Percentiles rank a stretch among this genome's conserved stretches.
phyloP scores from a whole-genome alignment of 1,284 basidiomycete genomes.

The Cryptococcus jaspeensis region DNA sequence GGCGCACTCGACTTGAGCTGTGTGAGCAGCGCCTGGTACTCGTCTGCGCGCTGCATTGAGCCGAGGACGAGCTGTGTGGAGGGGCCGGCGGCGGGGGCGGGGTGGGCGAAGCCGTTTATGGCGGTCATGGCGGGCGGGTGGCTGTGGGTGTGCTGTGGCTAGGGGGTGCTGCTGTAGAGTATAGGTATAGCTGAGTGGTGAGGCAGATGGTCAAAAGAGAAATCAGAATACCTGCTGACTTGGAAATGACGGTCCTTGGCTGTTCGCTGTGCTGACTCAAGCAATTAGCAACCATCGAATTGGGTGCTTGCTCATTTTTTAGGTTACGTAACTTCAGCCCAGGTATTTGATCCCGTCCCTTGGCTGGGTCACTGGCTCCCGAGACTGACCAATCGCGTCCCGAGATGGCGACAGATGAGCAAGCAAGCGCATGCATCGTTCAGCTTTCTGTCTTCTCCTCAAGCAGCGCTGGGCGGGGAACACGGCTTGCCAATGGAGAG shows the following conservation, averaged over 20 bases:
- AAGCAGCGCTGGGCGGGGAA: no score
- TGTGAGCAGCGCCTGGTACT: conserved; percentile 43
- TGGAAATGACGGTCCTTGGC: no score
- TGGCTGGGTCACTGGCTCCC: no score
- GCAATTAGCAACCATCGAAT: background rate
- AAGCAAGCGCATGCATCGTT: no score
- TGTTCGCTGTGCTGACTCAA: background rate
- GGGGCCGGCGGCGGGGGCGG: conserved; percentile 6
- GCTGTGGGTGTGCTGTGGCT: no score
- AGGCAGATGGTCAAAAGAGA: background rate
- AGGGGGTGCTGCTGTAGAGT: background rate
- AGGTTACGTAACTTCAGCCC: background rate
- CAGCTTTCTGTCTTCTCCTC: no score
- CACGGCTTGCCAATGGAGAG: no score
- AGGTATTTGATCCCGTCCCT: no score
- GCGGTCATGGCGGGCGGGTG: conserved; percentile 4
- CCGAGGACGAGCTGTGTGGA: conserved; percentile 44
- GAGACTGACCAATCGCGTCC: no score
- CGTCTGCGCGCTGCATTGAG: conserved; percentile 46
- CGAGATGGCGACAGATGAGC: no score
- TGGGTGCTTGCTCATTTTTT: background rate
- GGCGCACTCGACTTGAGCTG: conserved; percentile 29
- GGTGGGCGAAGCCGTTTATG: conserved; percentile 8
- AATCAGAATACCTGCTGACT: no score
- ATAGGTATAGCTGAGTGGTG: background rate